These are phyloP conservation scores for Handroanthus guayacan DNA, from an alignment of 257 asterid species.

Conservation along the genomic window DNA sequence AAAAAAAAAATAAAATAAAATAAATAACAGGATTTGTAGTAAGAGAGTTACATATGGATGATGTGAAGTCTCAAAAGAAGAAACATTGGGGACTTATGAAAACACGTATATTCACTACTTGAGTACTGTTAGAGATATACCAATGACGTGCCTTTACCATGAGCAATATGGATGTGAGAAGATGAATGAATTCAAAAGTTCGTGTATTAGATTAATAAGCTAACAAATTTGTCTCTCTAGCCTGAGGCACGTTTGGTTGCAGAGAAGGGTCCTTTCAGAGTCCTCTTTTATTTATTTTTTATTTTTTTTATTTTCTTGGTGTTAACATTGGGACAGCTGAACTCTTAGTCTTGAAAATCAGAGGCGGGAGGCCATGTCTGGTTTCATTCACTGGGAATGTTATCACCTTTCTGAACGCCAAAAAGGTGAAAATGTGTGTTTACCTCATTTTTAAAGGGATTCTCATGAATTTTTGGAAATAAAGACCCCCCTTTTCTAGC, in stretches of 20 bases:
- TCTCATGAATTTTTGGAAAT: background rate
- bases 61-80: background rate
- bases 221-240: background rate
- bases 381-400: constrained; percentile 1
- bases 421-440: constrained; percentile 9
- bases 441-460: background rate
- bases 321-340: background rate
- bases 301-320: too few relatives aligned
- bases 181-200: background rate
- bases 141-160: background rate
- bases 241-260: background rate
- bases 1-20: too few relatives aligned
- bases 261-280: background rate
- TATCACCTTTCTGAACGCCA: background rate
- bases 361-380: background rate
- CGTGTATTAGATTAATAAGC: background rate
- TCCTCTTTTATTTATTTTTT: too few relatives aligned
- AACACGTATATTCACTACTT: background rate
- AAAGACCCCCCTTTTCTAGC: background rate
- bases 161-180: background rate
- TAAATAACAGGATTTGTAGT: background rate
- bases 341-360: constrained; percentile 1
- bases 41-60: background rate
- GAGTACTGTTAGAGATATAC: background rate
- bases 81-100: background rate